Evolutionary conservation across 441 rosid genomes (phyloP), one percentile per base, ranked within the genome.

Genomic region (Jatropha multifida): DNA sequence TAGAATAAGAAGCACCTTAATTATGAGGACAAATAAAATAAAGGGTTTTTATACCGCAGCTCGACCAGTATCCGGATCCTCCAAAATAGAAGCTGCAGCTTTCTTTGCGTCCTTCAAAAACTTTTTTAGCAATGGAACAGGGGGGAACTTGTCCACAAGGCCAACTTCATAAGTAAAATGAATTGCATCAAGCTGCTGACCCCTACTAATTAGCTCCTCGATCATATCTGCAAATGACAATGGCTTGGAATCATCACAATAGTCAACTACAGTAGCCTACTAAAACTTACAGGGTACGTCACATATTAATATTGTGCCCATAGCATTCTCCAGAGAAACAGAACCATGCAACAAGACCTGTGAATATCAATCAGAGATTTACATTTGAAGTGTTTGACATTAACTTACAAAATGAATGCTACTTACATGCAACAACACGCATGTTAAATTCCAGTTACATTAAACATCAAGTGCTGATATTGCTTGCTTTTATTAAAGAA

Each of bases 101-200:
- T 92, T 94, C 93, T 85, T 93, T 38, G 99, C 94, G 63, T 95
- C 98, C 82, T 89, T 90, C 71, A 95, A 82, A 82, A 86, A 95
- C 44, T 95, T 84, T 85, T 89, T 95, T 62, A 93, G 90, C 64
- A 95, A 78, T 68, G 98, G 98, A 76, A 90, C 95, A 58, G 99
- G 90, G 42, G 95, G 99, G 79, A 93, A 92, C 81, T 81, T 90
- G 82, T 85, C 84, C 63, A 88, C 92, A 62, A 95, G 96, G 17
- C 97, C 96, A 78, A 90, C 96, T 83, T 93, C 99, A 84, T 87
- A 92, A 38, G 95, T 86, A 55, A 95, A 95, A 89, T 93, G 99
- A 79, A 95, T 95, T 12, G 99, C 99, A 85, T 93, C 99, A 74
- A 93, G 96, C 87, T 90, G 97, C 77, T 95, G 97, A 73, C 97